These are phyloP conservation scores for Talaromyces liani DNA, from an alignment of 495 filamentous ascomycete species.

Conservation along the genomic window DNA sequence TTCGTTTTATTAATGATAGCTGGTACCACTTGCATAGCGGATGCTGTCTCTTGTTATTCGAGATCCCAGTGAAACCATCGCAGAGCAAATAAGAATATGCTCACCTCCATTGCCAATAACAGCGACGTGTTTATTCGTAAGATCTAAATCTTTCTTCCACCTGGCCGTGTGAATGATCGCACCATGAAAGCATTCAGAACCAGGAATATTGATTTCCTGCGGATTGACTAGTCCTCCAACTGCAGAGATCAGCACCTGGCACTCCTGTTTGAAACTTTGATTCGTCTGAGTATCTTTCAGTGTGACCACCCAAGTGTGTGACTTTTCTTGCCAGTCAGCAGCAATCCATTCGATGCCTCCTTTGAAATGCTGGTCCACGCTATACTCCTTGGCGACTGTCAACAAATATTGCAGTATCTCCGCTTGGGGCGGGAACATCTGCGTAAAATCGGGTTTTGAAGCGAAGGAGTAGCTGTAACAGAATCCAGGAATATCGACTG, in stretches of 20 bases:
- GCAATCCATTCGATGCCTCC: constrained; percentile 12
- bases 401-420: constrained; percentile 14
- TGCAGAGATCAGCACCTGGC: constrained; percentile 40
- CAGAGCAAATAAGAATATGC: not conserved
- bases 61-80: not conserved
- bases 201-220: constrained; percentile 34
- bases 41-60: constrained; percentile 8
- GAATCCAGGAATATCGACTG: constrained; percentile 20
- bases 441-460: constrained; percentile 18
- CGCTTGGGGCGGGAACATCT: constrained; percentile 16
- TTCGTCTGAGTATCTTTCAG: constrained; percentile 11
- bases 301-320: constrained; percentile 12
- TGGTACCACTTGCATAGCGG: constrained; percentile 29
- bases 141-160: constrained; percentile 49
- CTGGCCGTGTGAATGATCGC: constrained; percentile 47
- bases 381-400: constrained; percentile 2
- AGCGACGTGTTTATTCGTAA: constrained; percentile 45
- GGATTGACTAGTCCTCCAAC: constrained; percentile 42
- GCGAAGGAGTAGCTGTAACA: constrained; percentile 23
- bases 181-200: constrained; percentile 40
- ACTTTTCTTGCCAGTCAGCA: constrained; percentile 14
- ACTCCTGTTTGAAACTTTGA: constrained; percentile 20
- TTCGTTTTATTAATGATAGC: constrained; percentile 29
- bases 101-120: constrained; percentile 43
- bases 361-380: constrained; percentile 13